phyloP scores from a whole-genome alignment of 1,284 basidiomycete genomes.

The Caloboletus firmus region DNA sequence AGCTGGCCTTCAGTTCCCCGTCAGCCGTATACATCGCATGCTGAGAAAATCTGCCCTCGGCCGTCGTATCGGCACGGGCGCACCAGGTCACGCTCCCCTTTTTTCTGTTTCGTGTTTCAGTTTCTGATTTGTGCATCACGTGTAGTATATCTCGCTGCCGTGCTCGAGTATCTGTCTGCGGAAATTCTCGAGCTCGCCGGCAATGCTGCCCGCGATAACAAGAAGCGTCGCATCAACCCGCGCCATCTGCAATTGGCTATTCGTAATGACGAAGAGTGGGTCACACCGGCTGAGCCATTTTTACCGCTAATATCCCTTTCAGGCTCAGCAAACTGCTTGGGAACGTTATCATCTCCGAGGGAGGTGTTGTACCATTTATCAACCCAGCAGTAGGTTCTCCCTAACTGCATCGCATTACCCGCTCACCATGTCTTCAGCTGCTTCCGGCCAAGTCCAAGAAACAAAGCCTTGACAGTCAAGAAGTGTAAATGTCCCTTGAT shows the following conservation, averaged over 20 bases:
- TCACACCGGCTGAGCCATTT: slow-evolving; percentile 3
- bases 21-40: slow-evolving; percentile 77
- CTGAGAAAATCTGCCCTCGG: slow-evolving; percentile 71
- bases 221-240: slow-evolving; percentile 85
- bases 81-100: slow-evolving; percentile 40
- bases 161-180: slow-evolving; percentile 70
- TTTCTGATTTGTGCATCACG: not conserved
- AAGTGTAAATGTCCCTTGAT: slow-evolving; percentile 24
- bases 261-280: slow-evolving; percentile 80
- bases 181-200: slow-evolving; percentile 79
- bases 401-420: not conserved
- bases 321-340: slow-evolving; percentile 73
- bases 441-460: slow-evolving; percentile 36
- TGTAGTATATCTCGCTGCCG: slow-evolving; percentile 73
- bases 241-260: slow-evolving; percentile 89
- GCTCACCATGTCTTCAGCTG: slow-evolving; percentile 18
- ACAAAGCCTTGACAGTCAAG: slow-evolving; percentile 35
- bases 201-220: slow-evolving; percentile 67
- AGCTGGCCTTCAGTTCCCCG: slow-evolving; percentile 82
- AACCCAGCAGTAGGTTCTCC: slow-evolving; percentile 31
- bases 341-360: slow-evolving; percentile 86
- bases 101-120: slow-evolving; percentile 7
- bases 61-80: slow-evolving; percentile 59
- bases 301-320: not conserved
- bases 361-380: slow-evolving; percentile 78